These are phyloP conservation scores for Pholiota molesta DNA, from an alignment of 768 basidiomycete genomes.

Conservation along the genomic window DNA sequence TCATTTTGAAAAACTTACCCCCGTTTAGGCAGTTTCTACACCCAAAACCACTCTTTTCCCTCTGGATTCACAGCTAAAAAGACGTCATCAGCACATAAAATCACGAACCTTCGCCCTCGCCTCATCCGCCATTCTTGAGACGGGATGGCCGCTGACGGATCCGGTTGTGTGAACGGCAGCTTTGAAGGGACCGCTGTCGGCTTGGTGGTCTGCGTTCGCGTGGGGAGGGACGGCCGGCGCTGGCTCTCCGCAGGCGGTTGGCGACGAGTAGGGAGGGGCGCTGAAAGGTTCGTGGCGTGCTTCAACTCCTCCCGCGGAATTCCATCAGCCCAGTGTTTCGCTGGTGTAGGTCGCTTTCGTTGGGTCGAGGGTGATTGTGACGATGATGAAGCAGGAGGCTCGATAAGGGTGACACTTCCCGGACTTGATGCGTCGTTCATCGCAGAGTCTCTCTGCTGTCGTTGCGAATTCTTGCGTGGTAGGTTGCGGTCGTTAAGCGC, in stretches of 20 bases:
- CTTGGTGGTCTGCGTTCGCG: background rate
- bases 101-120: too few species aligned
- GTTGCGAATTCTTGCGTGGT: background rate
- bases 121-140: constrained; percentile 7
- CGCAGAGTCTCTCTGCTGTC: background rate
- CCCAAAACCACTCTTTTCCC: too few species aligned
- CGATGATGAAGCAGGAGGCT: background rate
- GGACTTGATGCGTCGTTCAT: background rate
- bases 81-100: too few species aligned
- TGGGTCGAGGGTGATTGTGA: background rate
- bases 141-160: constrained; percentile 6
- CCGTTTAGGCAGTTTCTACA: too few species aligned
- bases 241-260: too few species aligned
- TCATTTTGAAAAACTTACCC: too few species aligned
- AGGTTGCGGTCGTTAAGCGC: constrained; percentile 1
- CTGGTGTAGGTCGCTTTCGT: background rate
- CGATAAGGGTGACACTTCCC: background rate
- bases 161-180: constrained; percentile 3
- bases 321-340: constrained; percentile 5
- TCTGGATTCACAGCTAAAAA: too few species aligned
- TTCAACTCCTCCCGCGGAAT: background rate
- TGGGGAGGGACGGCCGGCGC: background rate
- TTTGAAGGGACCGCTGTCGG: background rate
- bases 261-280: background rate
- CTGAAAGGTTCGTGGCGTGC: background rate